Conservation (phyloP, 192 early-diverging fungal genomes). For the Paraglomus occultum region DNA sequence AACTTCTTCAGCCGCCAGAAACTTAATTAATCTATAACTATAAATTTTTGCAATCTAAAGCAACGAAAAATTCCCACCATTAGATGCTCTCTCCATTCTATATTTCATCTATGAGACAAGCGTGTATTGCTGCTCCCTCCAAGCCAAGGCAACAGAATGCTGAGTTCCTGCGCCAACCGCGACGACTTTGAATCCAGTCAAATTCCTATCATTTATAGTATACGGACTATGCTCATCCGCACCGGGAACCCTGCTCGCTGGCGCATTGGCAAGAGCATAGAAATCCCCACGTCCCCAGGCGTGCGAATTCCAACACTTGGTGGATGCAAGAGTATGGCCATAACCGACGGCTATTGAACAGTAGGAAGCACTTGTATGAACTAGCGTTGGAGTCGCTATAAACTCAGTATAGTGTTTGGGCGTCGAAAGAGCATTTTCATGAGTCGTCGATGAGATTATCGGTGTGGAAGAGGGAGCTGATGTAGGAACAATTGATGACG, state of each 20-base stretch:
- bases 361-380: constrained; percentile 38
- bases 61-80: too few relatives aligned
- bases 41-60: too few relatives aligned
- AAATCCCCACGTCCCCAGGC: constrained; percentile 90
- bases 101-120: too few relatives aligned
- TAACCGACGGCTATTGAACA: constrained; percentile 59
- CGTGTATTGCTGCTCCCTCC: constrained; percentile 16
- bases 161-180: constrained; percentile 78
- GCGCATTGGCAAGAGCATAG: constrained; percentile 76
- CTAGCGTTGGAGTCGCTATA: constrained; percentile 44
- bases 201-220: too few relatives aligned
- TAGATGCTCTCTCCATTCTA: too few relatives aligned
- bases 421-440: too few relatives aligned
- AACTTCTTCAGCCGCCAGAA: too few relatives aligned
- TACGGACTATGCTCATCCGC: constrained; percentile 59
- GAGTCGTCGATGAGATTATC: too few relatives aligned
- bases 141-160: constrained; percentile 62
- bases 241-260: constrained; percentile 60
- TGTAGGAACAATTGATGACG: too few relatives aligned
- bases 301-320: constrained; percentile 61
- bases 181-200: constrained; percentile 38
- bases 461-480: too few relatives aligned
- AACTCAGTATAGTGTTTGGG: too few relatives aligned
- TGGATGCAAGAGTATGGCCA: constrained; percentile 60
- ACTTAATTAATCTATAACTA: too few relatives aligned